Percentiles rank a stretch among this genome's conserved stretches.
Conservation (phyloP, 805 yeast species). For the Myxozyma vanderwaltii region DNA sequence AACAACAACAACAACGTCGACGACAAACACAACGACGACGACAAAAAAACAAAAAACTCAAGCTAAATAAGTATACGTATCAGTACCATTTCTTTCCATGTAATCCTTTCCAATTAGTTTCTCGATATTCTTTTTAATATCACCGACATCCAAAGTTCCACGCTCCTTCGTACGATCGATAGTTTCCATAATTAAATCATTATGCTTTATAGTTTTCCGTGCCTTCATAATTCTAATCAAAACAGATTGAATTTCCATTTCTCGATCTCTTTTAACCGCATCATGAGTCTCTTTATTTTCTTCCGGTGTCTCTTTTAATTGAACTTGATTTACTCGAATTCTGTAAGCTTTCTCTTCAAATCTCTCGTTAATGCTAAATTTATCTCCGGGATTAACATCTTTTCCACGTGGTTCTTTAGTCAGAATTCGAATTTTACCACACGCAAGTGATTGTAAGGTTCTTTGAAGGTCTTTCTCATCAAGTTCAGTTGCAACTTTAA, state of each 20-base stretch:
- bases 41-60: constrained; percentile 21
- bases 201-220: constrained; percentile 35
- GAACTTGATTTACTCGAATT: constrained; percentile 38
- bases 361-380: constrained; percentile 36
- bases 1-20: too few relatives aligned
- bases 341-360: constrained; percentile 35
- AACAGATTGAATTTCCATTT: constrained; percentile 42
- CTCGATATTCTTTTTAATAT: constrained; percentile 41
- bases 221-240: constrained; percentile 42
- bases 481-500: constrained; percentile 33
- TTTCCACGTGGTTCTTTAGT: constrained; percentile 33
- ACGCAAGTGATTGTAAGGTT: constrained; percentile 37
- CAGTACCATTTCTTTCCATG: constrained; percentile 34
- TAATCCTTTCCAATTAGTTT: constrained; percentile 39
- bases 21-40: too few relatives aligned
- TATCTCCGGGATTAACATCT: constrained; percentile 33
- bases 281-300: constrained; percentile 34
- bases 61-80: constrained; percentile 5
- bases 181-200: constrained; percentile 38
- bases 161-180: constrained; percentile 39
- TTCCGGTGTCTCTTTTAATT: constrained; percentile 34
- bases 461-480: constrained; percentile 33
- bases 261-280: constrained; percentile 39
- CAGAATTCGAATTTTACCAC: constrained; percentile 37
- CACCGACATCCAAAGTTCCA: constrained; percentile 38